These are phyloP conservation scores for Anthoceros angustus DNA, from an alignment of 225 moss, liverwort and hornwort species.

Conservation along the genomic window DNA sequence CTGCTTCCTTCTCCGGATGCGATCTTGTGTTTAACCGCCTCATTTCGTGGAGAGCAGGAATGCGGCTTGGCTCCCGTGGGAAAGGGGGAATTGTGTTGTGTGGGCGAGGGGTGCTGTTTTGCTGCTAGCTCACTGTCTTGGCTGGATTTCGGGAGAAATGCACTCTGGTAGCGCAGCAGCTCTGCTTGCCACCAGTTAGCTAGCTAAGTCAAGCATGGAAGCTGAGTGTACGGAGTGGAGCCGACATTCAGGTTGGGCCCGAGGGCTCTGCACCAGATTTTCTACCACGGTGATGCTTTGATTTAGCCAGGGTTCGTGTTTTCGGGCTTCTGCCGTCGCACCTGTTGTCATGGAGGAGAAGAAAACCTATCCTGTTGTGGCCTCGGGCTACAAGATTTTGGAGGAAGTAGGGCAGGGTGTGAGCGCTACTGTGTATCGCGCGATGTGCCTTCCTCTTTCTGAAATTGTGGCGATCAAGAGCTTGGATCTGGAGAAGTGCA, in stretches of 20 bases:
- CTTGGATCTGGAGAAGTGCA: conserved; percentile 90
- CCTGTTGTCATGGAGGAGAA: conserved; percentile 9
- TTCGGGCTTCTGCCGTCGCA: not conserved
- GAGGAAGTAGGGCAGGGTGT: conserved; percentile 90
- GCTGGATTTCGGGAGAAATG: too few relatives aligned
- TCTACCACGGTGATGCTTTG: not conserved
- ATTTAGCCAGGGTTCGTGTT: not conserved
- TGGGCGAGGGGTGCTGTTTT: too few relatives aligned
- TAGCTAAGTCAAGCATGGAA: too few relatives aligned
- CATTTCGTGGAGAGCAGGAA: too few relatives aligned
- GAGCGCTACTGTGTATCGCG: conserved; percentile 73
- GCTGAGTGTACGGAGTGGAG: too few relatives aligned
- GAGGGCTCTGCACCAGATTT: not conserved
- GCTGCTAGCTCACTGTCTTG: too few relatives aligned
- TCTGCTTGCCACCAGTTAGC: too few relatives aligned
- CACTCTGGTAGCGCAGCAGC: too few relatives aligned
- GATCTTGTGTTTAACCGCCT: too few relatives aligned
- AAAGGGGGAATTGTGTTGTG: too few relatives aligned
- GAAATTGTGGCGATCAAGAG: conserved; percentile 84
- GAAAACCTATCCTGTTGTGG: conserved; percentile 37
- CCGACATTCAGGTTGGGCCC: too few relatives aligned
- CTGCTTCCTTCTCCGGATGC: not conserved
- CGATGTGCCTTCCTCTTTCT: conserved; percentile 44
- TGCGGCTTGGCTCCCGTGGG: too few relatives aligned
- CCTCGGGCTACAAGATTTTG: conserved; percentile 61